These are phyloP conservation scores for Plasmodium falciparum DNA, from an alignment of 169 alveolate species.

Conservation along the genomic window DNA sequence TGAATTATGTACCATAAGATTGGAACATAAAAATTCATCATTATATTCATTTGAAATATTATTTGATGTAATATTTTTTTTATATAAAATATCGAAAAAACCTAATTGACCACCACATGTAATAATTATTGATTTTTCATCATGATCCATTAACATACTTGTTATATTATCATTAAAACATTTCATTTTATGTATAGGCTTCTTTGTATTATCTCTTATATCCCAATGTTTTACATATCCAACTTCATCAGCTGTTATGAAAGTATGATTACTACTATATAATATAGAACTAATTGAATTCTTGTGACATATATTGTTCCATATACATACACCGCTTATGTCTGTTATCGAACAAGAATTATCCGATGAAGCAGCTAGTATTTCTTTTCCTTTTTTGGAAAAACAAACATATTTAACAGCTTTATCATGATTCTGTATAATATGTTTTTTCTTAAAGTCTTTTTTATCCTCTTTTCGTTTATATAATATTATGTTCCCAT, in stretches of 20 bases:
- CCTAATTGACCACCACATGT: constrained; percentile 53
- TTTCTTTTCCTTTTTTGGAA: constrained; percentile 54
- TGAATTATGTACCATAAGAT: constrained; percentile 27
- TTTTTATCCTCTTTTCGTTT: constrained; percentile 53
- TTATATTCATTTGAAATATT: constrained; percentile 46
- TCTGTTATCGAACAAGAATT: constrained; percentile 51
- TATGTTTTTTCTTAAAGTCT: constrained; percentile 60
- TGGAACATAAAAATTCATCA: constrained; percentile 49
- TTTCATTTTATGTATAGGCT: constrained; percentile 67
- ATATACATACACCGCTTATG: constrained; percentile 34
- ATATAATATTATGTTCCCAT: constrained; percentile 68
- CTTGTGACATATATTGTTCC: constrained; percentile 53
- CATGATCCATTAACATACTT: constrained; percentile 29
- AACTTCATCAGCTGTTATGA: constrained; percentile 54
- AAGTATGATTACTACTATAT: constrained; percentile 36
- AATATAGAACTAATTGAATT: constrained; percentile 31
- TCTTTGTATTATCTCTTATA: constrained; percentile 32
- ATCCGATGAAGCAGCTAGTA: constrained; percentile 66
- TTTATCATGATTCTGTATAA: constrained; percentile 38
- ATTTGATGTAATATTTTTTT: constrained; percentile 43
- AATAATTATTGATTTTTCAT: constrained; percentile 34
- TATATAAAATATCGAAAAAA: constrained; percentile 46
- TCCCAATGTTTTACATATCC: constrained; percentile 71
- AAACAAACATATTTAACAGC: constrained; percentile 47
- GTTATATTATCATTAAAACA: constrained; percentile 61